Percentiles rank a stretch among this genome's conserved stretches.
phyloP scores from a whole-genome alignment of 768 basidiomycete species.

The Russula olivacea region DNA sequence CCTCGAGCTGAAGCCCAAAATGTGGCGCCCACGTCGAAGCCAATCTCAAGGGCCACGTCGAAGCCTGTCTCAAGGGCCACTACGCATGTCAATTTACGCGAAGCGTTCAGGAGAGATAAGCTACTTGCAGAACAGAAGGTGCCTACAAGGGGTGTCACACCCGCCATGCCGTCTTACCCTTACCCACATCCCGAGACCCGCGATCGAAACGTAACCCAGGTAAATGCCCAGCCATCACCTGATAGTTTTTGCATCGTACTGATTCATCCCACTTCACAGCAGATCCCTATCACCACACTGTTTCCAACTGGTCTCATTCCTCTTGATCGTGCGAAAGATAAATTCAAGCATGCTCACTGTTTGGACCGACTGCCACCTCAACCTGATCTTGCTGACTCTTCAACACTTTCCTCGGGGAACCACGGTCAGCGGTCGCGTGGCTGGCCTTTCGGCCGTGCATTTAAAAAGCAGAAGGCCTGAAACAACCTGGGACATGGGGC shows the following conservation, averaged over 20 bases:
- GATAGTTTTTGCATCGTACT: neutral
- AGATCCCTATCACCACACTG: constrained; percentile 6
- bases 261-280: neutral
- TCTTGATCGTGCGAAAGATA: constrained; percentile 10
- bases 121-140: neutral
- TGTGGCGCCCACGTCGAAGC: neutral
- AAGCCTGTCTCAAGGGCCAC: constrained; percentile 1
- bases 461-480: constrained; percentile 10
- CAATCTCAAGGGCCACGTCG: neutral
- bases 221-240: neutral
- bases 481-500: neutral
- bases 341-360: constrained; percentile 22
- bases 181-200: neutral
- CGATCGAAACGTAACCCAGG: neutral
- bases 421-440: neutral
- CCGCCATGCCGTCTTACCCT: neutral
- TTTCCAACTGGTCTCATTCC: constrained; percentile 15
- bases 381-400: neutral
- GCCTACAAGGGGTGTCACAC: neutral
- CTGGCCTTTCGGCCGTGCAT: constrained; percentile 15
- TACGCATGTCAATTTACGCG: constrained; percentile 15
- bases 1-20: neutral
- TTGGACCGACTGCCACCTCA: constrained; percentile 10
- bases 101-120: neutral
- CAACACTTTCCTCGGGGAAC: neutral